Percentiles rank a stretch among this genome's conserved stretches.
Evolutionary conservation across 108 stramenopile genomes (phyloP).

Genomic region (Conticribra weissflogii): DNA sequence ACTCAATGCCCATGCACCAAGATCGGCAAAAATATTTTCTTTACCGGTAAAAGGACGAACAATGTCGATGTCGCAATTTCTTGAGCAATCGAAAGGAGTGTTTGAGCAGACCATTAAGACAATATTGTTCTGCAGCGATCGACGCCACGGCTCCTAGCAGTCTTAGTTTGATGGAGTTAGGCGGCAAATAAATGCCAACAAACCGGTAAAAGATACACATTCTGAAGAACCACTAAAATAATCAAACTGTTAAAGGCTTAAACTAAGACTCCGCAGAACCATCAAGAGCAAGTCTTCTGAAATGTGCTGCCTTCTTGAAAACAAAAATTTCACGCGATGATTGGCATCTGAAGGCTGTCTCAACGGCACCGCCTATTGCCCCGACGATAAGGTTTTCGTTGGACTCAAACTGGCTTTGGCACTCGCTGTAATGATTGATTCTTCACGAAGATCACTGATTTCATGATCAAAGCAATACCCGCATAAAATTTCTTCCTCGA

Average conservation of each 20-base stretch:
- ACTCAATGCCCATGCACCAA: conserved; percentile 29
- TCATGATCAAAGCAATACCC: background rate
- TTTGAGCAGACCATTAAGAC: conserved; percentile 28
- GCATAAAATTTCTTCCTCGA: background rate
- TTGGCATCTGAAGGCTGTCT: conserved; percentile 33
- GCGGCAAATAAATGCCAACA: background rate
- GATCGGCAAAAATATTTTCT: conserved; percentile 8
- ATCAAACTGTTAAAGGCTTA: conserved; percentile 6
- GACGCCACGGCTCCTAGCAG: conserved; percentile 30
- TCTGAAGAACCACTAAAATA: background rate
- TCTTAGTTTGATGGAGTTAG: background rate
- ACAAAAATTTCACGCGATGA: conserved; percentile 40
- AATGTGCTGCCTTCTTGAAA: conserved; percentile 28
- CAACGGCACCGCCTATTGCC: conserved; percentile 19
- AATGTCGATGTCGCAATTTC: background rate
- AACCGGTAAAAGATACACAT: background rate
- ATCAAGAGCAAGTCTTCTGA: conserved; percentile 11
- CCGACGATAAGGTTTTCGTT: conserved; percentile 27
- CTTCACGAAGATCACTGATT: no score
- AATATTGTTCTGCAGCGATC: conserved; percentile 36
- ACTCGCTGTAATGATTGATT: no score
- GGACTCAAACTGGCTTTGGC: conserved; percentile 5
- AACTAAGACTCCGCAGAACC: conserved; percentile 28
- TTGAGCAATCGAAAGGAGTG: conserved; percentile 1
- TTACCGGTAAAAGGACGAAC: conserved; percentile 1